Evolutionary conservation across 495 filamentous ascomycete genomes (phyloP).

Genomic region (Bombardia bombarda): DNA sequence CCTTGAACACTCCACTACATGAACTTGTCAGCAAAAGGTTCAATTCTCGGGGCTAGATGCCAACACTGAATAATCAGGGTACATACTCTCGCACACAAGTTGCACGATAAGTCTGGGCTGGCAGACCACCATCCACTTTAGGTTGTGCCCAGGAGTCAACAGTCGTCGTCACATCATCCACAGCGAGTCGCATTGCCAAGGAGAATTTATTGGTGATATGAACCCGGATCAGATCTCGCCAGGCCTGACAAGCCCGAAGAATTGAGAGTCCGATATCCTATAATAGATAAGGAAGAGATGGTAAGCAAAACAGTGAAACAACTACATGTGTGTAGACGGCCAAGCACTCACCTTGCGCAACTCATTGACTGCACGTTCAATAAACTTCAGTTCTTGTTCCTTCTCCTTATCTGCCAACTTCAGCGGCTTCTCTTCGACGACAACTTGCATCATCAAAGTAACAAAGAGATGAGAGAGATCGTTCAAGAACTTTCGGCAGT

Average conservation of each 20-base stretch:
- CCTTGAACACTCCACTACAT: constrained; percentile 23
- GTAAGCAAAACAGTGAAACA: too few relatives aligned
- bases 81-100: constrained; percentile 41
- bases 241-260: too few relatives aligned
- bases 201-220: constrained; percentile 1
- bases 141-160: constrained; percentile 35
- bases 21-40: too few relatives aligned
- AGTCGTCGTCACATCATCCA: not conserved
- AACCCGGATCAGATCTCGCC: too few relatives aligned
- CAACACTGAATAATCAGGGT: constrained; percentile 10
- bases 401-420: constrained; percentile 36
- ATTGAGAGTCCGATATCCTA: too few relatives aligned
- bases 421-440: constrained; percentile 32
- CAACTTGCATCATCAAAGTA: constrained; percentile 45
- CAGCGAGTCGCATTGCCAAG: not conserved
- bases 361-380: constrained; percentile 27
- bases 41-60: not conserved
- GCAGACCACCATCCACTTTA: constrained; percentile 37
- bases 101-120: constrained; percentile 49
- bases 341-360: constrained; percentile 38
- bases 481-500: constrained; percentile 26
- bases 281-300: too few relatives aligned
- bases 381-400: constrained; percentile 25
- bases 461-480: constrained; percentile 42
- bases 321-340: too few relatives aligned